Conservation (phyloP, 2,329 filamentous ascomycete species). For the Keithomyces neogunnii region DNA sequence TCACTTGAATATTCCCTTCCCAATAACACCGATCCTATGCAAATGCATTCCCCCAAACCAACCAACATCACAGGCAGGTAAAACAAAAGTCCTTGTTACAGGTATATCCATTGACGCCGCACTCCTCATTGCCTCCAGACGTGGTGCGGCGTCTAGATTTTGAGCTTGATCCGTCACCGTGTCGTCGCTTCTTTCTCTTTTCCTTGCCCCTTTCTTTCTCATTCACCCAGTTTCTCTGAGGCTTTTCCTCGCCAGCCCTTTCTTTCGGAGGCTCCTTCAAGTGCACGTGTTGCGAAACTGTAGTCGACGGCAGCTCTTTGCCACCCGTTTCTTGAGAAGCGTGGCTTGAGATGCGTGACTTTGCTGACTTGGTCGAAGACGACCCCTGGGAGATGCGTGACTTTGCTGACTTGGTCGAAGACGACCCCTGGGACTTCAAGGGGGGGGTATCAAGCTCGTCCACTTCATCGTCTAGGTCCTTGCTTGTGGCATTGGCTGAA, state of each 20-base stretch:
- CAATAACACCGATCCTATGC: neutral
- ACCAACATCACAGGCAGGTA: conserved; percentile 31
- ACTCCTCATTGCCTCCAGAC: conserved; percentile 39
- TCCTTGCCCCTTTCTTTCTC: conserved; percentile 8
- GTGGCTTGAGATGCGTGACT: conserved; percentile 8
- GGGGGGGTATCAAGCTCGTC: conserved; percentile 1
- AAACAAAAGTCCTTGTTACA: conserved; percentile 55
- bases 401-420: conserved; percentile 8
- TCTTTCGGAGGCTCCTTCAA: conserved; percentile 12
- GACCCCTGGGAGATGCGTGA: conserved; percentile 8
- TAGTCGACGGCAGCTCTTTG: conserved; percentile 20
- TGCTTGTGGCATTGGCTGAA: neutral
- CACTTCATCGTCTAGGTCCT: conserved; percentile 2
- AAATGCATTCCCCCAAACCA: neutral
- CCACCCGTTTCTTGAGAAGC: conserved; percentile 18
- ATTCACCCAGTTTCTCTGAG: neutral
- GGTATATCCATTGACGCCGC: conserved; percentile 46
- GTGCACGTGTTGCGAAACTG: conserved; percentile 18
- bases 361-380: conserved; percentile 9
- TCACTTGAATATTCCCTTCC: neutral
- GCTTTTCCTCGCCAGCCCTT: neutral
- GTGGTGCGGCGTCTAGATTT: conserved; percentile 28
- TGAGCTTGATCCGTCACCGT: conserved; percentile 7
- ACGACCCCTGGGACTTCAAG: conserved; percentile 8
- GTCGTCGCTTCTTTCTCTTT: conserved; percentile 5